phyloP scores from a whole-genome alignment of 345 rosid species.

The Euphorbia lathyris region DNA sequence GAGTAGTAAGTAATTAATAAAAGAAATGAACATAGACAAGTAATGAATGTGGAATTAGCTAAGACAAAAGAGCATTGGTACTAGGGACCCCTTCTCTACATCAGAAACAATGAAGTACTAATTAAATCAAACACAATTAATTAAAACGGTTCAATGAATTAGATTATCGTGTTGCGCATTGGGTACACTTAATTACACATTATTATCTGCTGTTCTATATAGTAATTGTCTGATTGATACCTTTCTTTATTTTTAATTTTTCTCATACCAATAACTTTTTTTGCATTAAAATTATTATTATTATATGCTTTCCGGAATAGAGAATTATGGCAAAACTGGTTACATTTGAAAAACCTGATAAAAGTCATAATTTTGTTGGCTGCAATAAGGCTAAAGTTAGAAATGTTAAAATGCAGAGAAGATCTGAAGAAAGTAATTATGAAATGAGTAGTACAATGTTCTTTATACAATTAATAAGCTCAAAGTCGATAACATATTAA shows the following conservation, averaged over 20 bases:
- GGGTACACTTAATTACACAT: slow-evolving; percentile 18
- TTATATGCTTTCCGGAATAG: too few relatives aligned
- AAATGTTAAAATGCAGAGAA: not conserved
- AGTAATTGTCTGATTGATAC: not conserved
- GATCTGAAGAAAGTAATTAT: not conserved
- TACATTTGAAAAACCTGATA: too few relatives aligned
- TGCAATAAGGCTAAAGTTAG: too few relatives aligned
- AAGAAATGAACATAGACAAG: slow-evolving; percentile 47
- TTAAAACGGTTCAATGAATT: slow-evolving; percentile 40
- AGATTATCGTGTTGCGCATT: slow-evolving; percentile 36
- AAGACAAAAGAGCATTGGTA: slow-evolving; percentile 26
- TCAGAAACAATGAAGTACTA: not conserved
- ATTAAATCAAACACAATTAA: not conserved
- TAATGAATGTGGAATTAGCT: slow-evolving; percentile 15
- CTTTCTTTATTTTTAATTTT: not conserved
- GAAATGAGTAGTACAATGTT: not conserved
- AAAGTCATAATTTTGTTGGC: not conserved
- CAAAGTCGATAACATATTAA: not conserved
- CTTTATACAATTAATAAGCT: too few relatives aligned
- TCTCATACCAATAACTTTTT: not conserved
- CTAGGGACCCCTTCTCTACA: slow-evolving; percentile 7
- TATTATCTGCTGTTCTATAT: slow-evolving; percentile 18
- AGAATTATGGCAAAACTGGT: too few relatives aligned
- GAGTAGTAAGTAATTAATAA: too few relatives aligned
- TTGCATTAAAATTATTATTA: too few relatives aligned